A percentile compares a stretch with the other conserved stretches of the same genome.
These are phyloP conservation scores for Paspalum notatum DNA, from an alignment of 176 grass and related monocot genomes.

Conservation along the genomic window DNA sequence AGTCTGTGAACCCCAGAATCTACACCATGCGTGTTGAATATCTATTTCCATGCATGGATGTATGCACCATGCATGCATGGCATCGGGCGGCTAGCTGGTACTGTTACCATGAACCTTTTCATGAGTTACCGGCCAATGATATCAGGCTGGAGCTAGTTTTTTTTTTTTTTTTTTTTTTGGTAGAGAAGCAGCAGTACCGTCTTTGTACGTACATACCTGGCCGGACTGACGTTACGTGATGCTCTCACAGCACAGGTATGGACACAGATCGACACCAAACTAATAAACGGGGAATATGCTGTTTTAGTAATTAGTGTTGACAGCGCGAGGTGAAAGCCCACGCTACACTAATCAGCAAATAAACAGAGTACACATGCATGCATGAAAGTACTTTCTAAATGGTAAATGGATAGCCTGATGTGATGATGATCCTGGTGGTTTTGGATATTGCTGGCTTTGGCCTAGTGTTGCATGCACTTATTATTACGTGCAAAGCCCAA, in stretches of 20 bases:
- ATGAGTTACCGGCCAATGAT: constrained; percentile 32
- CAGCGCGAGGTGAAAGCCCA: neutral
- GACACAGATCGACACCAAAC: neutral
- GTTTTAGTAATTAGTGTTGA: neutral
- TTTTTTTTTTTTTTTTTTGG: neutral
- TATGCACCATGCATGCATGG: no score
- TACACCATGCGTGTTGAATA: neutral
- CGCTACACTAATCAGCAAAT: no score
- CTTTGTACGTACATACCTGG: constrained; percentile 16
- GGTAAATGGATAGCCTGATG: no score
- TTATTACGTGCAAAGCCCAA: neutral
- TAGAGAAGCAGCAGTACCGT: neutral
- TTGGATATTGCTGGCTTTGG: no score
- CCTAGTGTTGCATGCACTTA: constrained; percentile 11
- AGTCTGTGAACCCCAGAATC: neutral
- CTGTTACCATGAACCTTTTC: constrained; percentile 23
- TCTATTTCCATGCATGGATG: neutral
- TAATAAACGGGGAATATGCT: neutral
- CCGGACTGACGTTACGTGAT: constrained; percentile 23
- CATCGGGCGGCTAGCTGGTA: neutral
- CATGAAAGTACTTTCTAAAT: no score
- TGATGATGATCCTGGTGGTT: no score
- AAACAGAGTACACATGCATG: no score
- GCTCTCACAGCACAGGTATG: neutral
- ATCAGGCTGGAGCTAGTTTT: neutral